phyloP scores from a whole-genome alignment of 2,329 filamentous ascomycete genomes.

The Epichloe amarillans region DNA sequence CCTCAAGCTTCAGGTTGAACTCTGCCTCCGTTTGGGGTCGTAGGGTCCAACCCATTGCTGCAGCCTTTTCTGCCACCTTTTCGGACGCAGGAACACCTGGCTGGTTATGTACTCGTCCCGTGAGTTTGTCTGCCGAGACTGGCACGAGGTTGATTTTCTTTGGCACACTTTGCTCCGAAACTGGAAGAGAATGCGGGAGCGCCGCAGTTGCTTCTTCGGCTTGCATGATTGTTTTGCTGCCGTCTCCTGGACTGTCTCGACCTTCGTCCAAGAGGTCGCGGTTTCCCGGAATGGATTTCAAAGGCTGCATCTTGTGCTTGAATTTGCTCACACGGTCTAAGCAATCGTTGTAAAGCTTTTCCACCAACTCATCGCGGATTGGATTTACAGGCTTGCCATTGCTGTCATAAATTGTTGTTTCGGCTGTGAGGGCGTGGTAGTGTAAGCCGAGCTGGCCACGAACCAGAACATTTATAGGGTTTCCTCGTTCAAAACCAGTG shows the following conservation, averaged over 20 bases:
- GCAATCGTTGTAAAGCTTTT: constrained; percentile 89
- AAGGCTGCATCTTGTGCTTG: constrained; percentile 61
- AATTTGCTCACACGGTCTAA: constrained; percentile 84
- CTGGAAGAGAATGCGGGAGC: constrained; percentile 38
- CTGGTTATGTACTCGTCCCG: constrained; percentile 59
- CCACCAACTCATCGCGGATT: constrained; percentile 66
- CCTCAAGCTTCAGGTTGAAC: constrained; percentile 58
- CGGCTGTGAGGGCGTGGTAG: constrained; percentile 68
- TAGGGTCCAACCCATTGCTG: constrained; percentile 70
- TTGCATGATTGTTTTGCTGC: constrained; percentile 54
- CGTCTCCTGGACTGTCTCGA: constrained; percentile 60
- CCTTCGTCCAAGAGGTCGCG: constrained; percentile 70
- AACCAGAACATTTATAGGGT: constrained; percentile 82
- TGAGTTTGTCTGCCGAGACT: constrained; percentile 54
- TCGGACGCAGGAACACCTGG: constrained; percentile 54
- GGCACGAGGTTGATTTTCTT: constrained; percentile 45
- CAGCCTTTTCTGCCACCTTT: constrained; percentile 65
- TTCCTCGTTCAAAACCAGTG: constrained; percentile 90
- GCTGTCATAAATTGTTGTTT: constrained; percentile 80
- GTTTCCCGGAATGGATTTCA: constrained; percentile 68
- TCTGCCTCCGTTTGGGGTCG: constrained; percentile 48
- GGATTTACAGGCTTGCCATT: constrained; percentile 68
- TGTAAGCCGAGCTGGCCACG: constrained; percentile 78
- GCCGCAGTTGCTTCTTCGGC: constrained; percentile 57
- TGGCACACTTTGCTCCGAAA: constrained; percentile 40